A percentile compares a stretch with the other conserved stretches of the same genome.
Conservation (phyloP, 2,329 filamentous ascomycete genomes). For the Furcasterigmium furcatum region DNA sequence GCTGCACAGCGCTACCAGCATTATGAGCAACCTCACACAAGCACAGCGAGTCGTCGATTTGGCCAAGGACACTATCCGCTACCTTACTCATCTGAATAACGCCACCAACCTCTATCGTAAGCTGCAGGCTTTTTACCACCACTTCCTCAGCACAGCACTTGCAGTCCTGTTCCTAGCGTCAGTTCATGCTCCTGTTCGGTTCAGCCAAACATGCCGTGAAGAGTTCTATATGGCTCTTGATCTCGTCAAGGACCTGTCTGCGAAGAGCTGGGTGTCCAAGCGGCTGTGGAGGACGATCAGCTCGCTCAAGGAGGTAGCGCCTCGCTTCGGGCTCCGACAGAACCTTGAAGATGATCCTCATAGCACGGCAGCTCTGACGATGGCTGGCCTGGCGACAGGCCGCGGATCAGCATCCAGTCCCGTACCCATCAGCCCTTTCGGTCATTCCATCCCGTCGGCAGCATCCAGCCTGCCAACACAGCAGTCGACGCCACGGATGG, state of each 20-base stretch:
- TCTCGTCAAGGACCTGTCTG: slow-evolving; percentile 68
- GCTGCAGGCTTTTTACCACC: slow-evolving; percentile 76
- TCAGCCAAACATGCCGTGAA: slow-evolving; percentile 64
- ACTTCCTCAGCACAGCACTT: slow-evolving; percentile 73
- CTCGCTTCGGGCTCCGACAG: slow-evolving; percentile 60
- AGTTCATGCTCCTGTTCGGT: slow-evolving; percentile 70
- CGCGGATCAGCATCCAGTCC: slow-evolving; percentile 19
- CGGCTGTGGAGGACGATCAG: slow-evolving; percentile 71
- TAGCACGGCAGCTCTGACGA: slow-evolving; percentile 48
- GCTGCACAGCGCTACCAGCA: slow-evolving; percentile 79
- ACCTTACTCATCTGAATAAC: slow-evolving; percentile 67
- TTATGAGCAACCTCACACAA: slow-evolving; percentile 69
- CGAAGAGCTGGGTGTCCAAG: slow-evolving; percentile 68
- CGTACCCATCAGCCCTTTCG: slow-evolving; percentile 18
- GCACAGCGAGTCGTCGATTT: slow-evolving; percentile 73
- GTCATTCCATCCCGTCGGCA: slow-evolving; percentile 20
- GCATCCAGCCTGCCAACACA: not conserved
- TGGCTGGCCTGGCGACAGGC: slow-evolving; percentile 49
- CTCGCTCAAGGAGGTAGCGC: slow-evolving; percentile 68
- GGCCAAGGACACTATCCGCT: slow-evolving; percentile 73
- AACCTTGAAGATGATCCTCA: slow-evolving; percentile 44
- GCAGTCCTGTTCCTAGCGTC: slow-evolving; percentile 75
- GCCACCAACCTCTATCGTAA: slow-evolving; percentile 69
- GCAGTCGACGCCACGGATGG: slow-evolving; percentile 5
- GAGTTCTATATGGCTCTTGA: slow-evolving; percentile 80